A percentile compares a stretch with the other conserved stretches of the same genome.
These are phyloP conservation scores for Taphrina populina DNA, from an alignment of 1,139 yeast species.

Conservation along the genomic window DNA sequence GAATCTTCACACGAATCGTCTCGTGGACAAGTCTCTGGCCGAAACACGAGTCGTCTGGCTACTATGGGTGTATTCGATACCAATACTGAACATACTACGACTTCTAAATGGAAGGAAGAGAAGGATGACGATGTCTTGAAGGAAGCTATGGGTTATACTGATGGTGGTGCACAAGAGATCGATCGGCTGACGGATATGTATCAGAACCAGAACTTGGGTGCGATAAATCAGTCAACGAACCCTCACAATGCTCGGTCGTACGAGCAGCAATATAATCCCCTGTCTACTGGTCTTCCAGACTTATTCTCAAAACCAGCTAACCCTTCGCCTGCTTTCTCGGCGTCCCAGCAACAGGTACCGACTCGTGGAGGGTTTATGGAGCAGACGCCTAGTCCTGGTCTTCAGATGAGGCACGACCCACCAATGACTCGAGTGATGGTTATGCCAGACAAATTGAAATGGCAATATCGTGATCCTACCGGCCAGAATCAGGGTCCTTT, in stretches of 20 bases:
- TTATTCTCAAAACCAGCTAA: slow-evolving; percentile 4
- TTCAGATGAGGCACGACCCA: slow-evolving; percentile 25
- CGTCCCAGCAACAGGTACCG: slow-evolving; percentile 6
- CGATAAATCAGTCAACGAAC: neutral
- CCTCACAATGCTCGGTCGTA: slow-evolving; percentile 7
- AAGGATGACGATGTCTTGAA: slow-evolving; percentile 32
- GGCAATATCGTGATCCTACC: slow-evolving; percentile 72
- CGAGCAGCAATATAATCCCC: slow-evolving; percentile 26
- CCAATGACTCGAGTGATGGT: slow-evolving; percentile 34
- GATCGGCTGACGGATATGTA: slow-evolving; percentile 19
- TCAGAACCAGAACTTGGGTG: slow-evolving; percentile 13
- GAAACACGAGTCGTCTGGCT: slow-evolving; percentile 18
- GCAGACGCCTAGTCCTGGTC: slow-evolving; percentile 23
- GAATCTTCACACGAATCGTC: slow-evolving; percentile 5
- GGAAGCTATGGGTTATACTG: slow-evolving; percentile 25
- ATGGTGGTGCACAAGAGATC: slow-evolving; percentile 19
- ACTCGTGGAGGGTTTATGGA: slow-evolving; percentile 17
- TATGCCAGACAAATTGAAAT: slow-evolving; percentile 42
- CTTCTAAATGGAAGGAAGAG: slow-evolving; percentile 23
- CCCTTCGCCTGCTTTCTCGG: neutral
- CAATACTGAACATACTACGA: neutral
- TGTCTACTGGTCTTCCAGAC: slow-evolving; percentile 27
- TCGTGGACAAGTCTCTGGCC: slow-evolving; percentile 10
- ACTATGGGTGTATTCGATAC: slow-evolving; percentile 31
- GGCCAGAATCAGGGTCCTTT: slow-evolving; percentile 82